Percentiles rank a stretch among this genome's conserved stretches.
Evolutionary conservation across 139 green algal species (phyloP).

Genomic region (Chlamydomonas urium): DNA sequence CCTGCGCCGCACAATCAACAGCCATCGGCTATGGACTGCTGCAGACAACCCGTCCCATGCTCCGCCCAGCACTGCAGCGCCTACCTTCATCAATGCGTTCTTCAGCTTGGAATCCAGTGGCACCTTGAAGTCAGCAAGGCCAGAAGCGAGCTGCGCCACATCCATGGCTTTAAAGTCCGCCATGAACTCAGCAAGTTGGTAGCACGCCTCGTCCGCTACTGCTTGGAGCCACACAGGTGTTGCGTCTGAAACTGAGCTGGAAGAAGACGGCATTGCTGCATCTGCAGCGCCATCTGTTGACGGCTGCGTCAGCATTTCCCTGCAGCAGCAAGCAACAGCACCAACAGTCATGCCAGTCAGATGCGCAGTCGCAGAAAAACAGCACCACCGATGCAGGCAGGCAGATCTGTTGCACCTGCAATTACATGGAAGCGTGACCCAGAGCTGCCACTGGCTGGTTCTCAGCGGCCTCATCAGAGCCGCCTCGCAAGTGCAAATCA

Average conservation of each 20-base stretch:
- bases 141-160: slow-evolving; percentile 34
- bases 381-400: no score
- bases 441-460: neutral
- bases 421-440: neutral
- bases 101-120: neutral
- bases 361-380: neutral
- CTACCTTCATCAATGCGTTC: slow-evolving; percentile 21
- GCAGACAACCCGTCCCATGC: neutral
- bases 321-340: neutral
- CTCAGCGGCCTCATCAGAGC: neutral
- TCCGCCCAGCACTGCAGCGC: no score
- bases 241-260: no score
- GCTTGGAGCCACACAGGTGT: neutral
- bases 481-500: neutral
- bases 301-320: neutral
- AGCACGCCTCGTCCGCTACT: slow-evolving; percentile 16
- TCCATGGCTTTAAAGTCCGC: slow-evolving; percentile 40
- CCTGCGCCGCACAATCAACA: slow-evolving; percentile 7
- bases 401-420: neutral
- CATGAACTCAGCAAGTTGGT: slow-evolving; percentile 46
- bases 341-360: neutral
- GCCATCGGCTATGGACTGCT: neutral
- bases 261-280: neutral
- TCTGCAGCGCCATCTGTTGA: neutral
- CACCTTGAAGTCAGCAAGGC: slow-evolving; percentile 36